Percentiles rank a stretch among this genome's conserved stretches.
These are phyloP conservation scores for Haematococcus lacustris DNA, from an alignment of 139 green algal species.

Conservation along the genomic window DNA sequence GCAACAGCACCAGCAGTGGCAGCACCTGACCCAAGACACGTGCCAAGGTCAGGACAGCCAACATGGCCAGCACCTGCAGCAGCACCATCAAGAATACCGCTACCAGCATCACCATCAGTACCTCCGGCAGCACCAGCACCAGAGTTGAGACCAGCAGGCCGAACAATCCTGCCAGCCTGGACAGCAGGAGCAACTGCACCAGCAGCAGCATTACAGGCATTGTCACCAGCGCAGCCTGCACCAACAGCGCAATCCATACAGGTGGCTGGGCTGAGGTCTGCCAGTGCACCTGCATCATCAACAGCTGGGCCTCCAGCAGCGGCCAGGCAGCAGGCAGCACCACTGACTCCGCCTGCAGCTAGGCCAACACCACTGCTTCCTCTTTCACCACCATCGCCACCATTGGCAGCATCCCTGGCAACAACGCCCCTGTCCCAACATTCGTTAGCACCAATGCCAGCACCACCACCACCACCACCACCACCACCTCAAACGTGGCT, in stretches of 20 bases:
- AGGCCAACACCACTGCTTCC: no score
- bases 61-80: neutral
- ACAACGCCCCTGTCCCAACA: no score
- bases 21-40: neutral
- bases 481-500: no score
- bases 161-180: neutral
- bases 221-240: neutral
- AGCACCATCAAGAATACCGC: neutral
- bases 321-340: neutral
- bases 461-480: no score
- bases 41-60: conserved; percentile 9
- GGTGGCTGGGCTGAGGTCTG: neutral
- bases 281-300: neutral
- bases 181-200: conserved; percentile 7
- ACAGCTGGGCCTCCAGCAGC: neutral
- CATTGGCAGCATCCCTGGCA: conserved; percentile 1
- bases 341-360: neutral
- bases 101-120: neutral
- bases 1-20: neutral
- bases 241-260: no score
- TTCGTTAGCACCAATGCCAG: no score
- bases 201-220: neutral
- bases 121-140: neutral
- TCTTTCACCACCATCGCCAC: neutral
- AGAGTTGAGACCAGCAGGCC: neutral